These are phyloP conservation scores for Evansstolkia leycettana DNA, from an alignment of 495 filamentous ascomycete species.

Conservation along the genomic window DNA sequence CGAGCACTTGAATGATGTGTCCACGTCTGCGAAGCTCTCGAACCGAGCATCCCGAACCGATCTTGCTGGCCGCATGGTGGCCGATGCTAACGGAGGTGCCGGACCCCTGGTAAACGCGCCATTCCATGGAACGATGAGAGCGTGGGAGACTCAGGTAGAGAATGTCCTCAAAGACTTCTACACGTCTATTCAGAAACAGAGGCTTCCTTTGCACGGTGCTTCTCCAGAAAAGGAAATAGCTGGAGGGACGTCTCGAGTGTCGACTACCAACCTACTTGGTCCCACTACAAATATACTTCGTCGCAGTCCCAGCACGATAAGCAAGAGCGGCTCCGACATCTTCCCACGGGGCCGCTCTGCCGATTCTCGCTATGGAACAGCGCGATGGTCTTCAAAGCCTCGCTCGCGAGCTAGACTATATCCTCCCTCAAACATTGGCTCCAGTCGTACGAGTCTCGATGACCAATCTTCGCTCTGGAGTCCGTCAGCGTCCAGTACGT, in stretches of 20 bases:
- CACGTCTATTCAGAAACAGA: slow-evolving; percentile 71
- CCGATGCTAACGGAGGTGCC: slow-evolving; percentile 18
- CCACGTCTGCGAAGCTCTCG: too few relatives aligned
- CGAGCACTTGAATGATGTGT: slow-evolving; percentile 8
- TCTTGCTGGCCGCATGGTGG: slow-evolving; percentile 16
- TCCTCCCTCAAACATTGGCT: slow-evolving; percentile 68
- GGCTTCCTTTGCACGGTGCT: slow-evolving; percentile 68
- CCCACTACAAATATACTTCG: slow-evolving; percentile 49
- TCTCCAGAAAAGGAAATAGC: slow-evolving; percentile 31
- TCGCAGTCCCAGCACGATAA: slow-evolving; percentile 77
- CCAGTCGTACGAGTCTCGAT: slow-evolving; percentile 86
- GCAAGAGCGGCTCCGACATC: slow-evolving; percentile 74
- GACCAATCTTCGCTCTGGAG: slow-evolving; percentile 87
- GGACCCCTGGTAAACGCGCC: slow-evolving; percentile 66
- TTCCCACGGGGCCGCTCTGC: slow-evolving; percentile 58
- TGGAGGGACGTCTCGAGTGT: slow-evolving; percentile 10
- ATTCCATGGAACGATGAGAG: slow-evolving; percentile 62
- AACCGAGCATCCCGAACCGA: slow-evolving; percentile 14
- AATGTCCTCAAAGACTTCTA: slow-evolving; percentile 86
- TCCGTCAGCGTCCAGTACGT: slow-evolving; percentile 75
- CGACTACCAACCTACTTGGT: slow-evolving; percentile 35
- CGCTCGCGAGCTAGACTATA: slow-evolving; percentile 73
- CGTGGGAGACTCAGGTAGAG: slow-evolving; percentile 87
- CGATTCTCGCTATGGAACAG: slow-evolving; percentile 52
- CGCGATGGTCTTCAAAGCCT: slow-evolving; percentile 73